Percentiles rank a stretch among this genome's conserved stretches.
Conservation (phyloP, 2,329 filamentous ascomycete genomes). For the Zasmidium angulare region DNA sequence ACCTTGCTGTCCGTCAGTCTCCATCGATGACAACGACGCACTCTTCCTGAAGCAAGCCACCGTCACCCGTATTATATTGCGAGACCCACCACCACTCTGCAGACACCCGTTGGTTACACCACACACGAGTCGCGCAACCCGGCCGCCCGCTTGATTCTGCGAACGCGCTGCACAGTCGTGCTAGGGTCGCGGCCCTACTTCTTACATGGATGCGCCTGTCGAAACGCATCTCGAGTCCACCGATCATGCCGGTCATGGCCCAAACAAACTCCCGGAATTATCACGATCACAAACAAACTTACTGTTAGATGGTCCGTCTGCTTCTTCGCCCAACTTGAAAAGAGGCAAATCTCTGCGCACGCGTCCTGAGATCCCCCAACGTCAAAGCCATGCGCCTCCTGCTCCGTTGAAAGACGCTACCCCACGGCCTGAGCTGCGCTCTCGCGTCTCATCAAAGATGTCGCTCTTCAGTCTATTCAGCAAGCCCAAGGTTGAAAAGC, state of each 20-base stretch:
- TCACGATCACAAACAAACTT: conserved; percentile 20
- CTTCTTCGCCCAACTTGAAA: conserved; percentile 3
- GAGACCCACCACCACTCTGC: background rate
- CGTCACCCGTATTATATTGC: background rate
- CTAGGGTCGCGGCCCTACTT: conserved; percentile 14
- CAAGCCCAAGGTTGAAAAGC: conserved; percentile 49
- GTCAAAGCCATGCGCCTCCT: conserved; percentile 22
- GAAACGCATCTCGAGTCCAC: conserved; percentile 10
- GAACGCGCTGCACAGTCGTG: conserved; percentile 21
- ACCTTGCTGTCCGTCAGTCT: conserved; percentile 4
- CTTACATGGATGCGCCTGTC: conserved; percentile 24
- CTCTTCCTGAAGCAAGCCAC: conserved; percentile 6
- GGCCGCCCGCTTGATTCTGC: conserved; percentile 17
- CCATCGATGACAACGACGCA: too few species aligned
- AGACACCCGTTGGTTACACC: conserved; percentile 7
- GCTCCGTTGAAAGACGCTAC: conserved; percentile 18
- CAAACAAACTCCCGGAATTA: conserved; percentile 16
- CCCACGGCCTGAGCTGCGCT: conserved; percentile 15
- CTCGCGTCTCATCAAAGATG: conserved; percentile 38
- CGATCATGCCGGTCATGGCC: conserved; percentile 16
- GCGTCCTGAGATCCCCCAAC: conserved; percentile 18
- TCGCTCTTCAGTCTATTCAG: conserved; percentile 53
- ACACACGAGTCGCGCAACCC: conserved; percentile 16
- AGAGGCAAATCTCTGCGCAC: conserved; percentile 22
- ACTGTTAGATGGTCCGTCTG: conserved; percentile 3